These are phyloP conservation scores for Catharanthus roseus DNA, from an alignment of 257 asterid species.

Conservation along the genomic window DNA sequence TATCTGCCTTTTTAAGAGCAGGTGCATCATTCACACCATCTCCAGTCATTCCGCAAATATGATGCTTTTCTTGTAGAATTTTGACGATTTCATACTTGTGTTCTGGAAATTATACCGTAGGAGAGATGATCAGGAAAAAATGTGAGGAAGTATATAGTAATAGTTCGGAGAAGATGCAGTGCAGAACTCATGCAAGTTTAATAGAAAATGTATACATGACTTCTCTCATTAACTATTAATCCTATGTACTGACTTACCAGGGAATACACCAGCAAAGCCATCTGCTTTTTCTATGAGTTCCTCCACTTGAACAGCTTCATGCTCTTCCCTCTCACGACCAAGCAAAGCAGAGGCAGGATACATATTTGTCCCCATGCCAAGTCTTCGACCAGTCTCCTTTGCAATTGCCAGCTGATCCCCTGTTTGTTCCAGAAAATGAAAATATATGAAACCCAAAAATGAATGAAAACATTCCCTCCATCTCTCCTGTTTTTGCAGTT, in stretches of 20 bases:
- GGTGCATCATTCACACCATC: conserved; percentile 34
- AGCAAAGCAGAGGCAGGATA: conserved; percentile 29
- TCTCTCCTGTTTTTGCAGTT: not conserved
- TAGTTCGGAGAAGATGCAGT: not conserved
- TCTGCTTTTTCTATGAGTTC: conserved; percentile 31
- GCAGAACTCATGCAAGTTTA: not conserved
- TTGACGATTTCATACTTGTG: conserved; percentile 30
- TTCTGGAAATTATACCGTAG: conserved; percentile 15
- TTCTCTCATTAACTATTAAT: not conserved
- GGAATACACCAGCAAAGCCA: conserved; percentile 31
- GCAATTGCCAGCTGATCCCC: conserved; percentile 35
- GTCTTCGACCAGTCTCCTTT: conserved; percentile 32
- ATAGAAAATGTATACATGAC: not conserved
- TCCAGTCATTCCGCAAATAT: conserved; percentile 30
- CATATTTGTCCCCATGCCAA: conserved; percentile 33
- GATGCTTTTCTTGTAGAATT: conserved; percentile 23
- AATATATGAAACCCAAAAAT: not conserved
- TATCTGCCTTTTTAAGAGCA: conserved; percentile 28
- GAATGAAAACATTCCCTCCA: not conserved
- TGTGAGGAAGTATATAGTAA: not conserved
- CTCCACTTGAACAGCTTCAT: conserved; percentile 24
- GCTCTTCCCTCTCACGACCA: conserved; percentile 21
- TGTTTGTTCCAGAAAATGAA: not conserved
- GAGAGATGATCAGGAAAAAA: not conserved
- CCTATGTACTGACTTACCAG: conserved; percentile 12